Base-by-base conservation (phyloP, 352 stramenopile species). In the Phytopythium oedochilum region DNA sequence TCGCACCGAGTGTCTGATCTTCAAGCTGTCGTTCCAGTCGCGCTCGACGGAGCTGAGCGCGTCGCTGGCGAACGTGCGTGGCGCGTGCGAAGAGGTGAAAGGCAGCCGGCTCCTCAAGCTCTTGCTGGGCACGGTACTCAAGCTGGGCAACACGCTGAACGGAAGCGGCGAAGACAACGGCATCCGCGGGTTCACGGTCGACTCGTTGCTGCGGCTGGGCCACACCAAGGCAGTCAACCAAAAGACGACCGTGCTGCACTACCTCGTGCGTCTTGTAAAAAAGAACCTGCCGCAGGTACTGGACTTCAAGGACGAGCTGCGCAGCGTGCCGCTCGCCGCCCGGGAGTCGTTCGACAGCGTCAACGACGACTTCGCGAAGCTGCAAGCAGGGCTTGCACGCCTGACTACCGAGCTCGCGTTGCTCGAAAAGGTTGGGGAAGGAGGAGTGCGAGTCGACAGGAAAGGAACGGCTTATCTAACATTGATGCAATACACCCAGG, bases 211-310 rank as follows among this genome's bases (percentile, higher is more conserved):
- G 2, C 95, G 82, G 29, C 93, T 86, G 22, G 82, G 78, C 0
- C 79, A 99, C 63, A 98, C 97, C 42, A 99, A 99, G 66, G 98
- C 96, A 7, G 74, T 92, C 22, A 92, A 99, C 64, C 95, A 98
- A 64, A 98, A 98, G 66, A 99, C 96, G 15, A 98, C 93, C 15
- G 94, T 99, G 29, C 73, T 99, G n/a, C 94, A 99, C 57, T 99
- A 99, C 67, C 71, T 99, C 12, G 92, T 98, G 7, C 96, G 95
- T 45, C 60, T 99, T 5, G 83, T 98, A 8, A 96, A 98, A 64
- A 93, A 92, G 35, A 99, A 99, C 61, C 92, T 99, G 28, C 74
- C 80, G 10, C 73, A 85, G 35, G 73, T 98, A 12, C 65, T 98
- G 1, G 80, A 94, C n/a, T 98, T 98, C 57, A 75, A 95, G 36